Conservation (phyloP, 2,329 filamentous ascomycete species). For the Penicillium sp. region DNA sequence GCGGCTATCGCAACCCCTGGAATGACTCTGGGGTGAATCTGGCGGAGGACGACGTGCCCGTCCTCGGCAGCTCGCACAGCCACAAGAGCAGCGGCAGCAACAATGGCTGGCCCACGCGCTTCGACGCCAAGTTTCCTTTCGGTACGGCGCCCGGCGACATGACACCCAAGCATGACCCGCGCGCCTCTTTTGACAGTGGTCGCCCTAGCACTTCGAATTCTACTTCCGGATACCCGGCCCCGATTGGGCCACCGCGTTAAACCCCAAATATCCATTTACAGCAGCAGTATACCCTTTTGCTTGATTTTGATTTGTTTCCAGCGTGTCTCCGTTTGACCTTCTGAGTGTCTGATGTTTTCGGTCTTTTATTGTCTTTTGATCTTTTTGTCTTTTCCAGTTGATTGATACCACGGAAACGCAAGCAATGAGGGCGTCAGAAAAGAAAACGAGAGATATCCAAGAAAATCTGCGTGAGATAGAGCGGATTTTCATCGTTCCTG, state of each 20-base stretch:
- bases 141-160: conserved; percentile 69
- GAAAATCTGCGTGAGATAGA: conserved; percentile 25
- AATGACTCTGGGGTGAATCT: conserved; percentile 97
- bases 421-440: conserved; percentile 33
- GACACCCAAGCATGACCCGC: conserved; percentile 79
- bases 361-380: conserved; percentile 14
- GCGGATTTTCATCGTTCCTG: conserved; percentile 14
- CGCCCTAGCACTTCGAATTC: conserved; percentile 94
- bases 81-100: conserved; percentile 65
- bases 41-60: conserved; percentile 73
- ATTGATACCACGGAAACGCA: conserved; percentile 34
- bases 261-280: conserved; percentile 50
- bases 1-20: conserved; percentile 95
- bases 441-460: conserved; percentile 34
- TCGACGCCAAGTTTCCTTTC: conserved; percentile 67
- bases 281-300: conserved; percentile 50
- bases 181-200: conserved; percentile 86
- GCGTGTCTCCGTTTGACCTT: conserved; percentile 41
- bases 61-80: conserved; percentile 56
- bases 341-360: conserved; percentile 9
- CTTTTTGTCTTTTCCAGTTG: conserved; percentile 18
- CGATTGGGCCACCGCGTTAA: conserved; percentile 89
- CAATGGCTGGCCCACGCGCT: conserved; percentile 54
- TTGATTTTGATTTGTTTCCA: conserved; percentile 34
- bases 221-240: conserved; percentile 95